Percentiles rank a stretch among this genome's conserved stretches.
phyloP scores from a whole-genome alignment of 805 yeast species.

The Candida alai region DNA sequence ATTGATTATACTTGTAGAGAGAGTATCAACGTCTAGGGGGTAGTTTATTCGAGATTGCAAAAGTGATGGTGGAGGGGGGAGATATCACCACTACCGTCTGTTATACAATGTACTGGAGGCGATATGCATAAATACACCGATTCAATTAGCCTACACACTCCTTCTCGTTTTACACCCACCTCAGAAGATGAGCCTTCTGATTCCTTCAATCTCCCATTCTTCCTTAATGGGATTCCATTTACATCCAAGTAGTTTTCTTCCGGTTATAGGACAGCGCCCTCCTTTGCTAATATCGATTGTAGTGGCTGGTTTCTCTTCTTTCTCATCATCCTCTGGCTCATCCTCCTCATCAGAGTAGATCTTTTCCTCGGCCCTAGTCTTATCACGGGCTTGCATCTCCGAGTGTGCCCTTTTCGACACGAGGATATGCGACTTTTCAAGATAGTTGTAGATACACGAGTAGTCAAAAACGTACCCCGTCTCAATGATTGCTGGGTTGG shows the following conservation, averaged over 20 bases:
- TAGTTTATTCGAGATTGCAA: no score
- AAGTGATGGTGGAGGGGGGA: no score
- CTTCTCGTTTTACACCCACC: no score
- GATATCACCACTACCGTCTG: no score
- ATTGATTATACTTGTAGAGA: no score
- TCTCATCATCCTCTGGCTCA: constrained; percentile 11
- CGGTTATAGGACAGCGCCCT: constrained; percentile 83
- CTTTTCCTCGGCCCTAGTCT: constrained; percentile 12
- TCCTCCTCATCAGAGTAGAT: constrained; percentile 9
- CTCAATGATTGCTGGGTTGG: constrained; percentile 83
- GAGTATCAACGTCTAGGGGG: no score
- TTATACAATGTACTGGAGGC: no score
- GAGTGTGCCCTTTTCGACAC: constrained; percentile 18
- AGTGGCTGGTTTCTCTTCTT: background rate
- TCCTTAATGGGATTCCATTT: constrained; percentile 52
- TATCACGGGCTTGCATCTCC: constrained; percentile 14
- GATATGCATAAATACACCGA: no score
- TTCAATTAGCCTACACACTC: no score
- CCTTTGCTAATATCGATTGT: constrained; percentile 40
- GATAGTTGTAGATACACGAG: constrained; percentile 69
- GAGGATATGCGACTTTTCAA: constrained; percentile 45
- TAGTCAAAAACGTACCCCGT: constrained; percentile 91
- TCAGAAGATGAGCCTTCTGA: constrained; percentile 71
- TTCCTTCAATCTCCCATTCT: constrained; percentile 70
- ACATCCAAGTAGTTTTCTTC: constrained; percentile 68